Evolutionary conservation across 805 yeast species (phyloP).

Genomic region (Wickerhamomyces pijperi): DNA sequence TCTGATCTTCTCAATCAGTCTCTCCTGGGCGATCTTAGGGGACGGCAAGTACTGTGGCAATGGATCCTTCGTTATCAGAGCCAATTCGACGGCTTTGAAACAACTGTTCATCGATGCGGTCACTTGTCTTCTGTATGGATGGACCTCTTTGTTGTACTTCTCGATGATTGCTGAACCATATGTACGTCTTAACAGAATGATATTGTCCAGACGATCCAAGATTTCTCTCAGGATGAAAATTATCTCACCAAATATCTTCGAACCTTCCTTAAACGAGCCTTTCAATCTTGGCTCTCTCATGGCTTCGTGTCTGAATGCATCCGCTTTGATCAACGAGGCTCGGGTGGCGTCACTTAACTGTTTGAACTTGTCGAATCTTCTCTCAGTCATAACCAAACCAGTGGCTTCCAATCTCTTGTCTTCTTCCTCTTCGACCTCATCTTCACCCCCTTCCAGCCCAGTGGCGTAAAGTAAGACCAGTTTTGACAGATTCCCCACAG

Average conservation of each 20-base stretch:
- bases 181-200: conserved; percentile 27
- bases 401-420: no score
- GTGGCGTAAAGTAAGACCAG: conserved; percentile 27
- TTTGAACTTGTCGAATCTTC: conserved; percentile 21
- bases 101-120: conserved; percentile 28
- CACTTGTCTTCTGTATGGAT: conserved; percentile 33
- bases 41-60: conserved; percentile 41
- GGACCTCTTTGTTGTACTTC: conserved; percentile 27
- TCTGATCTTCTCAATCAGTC: conserved; percentile 31
- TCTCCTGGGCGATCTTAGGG: conserved; percentile 34
- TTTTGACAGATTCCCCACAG: conserved; percentile 28
- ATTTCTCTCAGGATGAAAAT: conserved; percentile 34
- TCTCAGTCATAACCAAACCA: conserved; percentile 16
- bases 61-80: conserved; percentile 32
- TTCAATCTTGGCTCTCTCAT: conserved; percentile 38
- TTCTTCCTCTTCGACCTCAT: no score
- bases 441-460: conserved; percentile 25
- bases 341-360: conserved; percentile 26
- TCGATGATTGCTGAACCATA: conserved; percentile 37
- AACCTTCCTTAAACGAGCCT: conserved; percentile 30
- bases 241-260: conserved; percentile 30
- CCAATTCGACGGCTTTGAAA: conserved; percentile 31
- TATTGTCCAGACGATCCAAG: conserved; percentile 35
- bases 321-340: conserved; percentile 28
- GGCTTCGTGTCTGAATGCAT: conserved; percentile 27